phyloP scores from a whole-genome alignment of 2,329 filamentous ascomycete genomes.

The Leptographium wingfieldii region DNA sequence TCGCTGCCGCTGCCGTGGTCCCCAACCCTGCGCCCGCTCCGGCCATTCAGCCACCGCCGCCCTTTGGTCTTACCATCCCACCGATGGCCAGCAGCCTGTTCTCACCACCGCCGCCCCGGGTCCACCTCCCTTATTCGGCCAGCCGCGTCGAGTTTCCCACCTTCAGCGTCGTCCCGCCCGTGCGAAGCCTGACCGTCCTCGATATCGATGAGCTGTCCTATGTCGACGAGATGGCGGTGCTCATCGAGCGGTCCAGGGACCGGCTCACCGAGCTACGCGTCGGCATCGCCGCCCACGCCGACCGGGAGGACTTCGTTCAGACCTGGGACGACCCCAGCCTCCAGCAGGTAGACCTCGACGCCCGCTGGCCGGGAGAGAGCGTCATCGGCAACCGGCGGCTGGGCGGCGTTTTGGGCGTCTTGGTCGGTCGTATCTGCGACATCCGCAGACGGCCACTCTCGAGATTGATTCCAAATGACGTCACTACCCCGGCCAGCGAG shows the following conservation, averaged over 20 bases:
- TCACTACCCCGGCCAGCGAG: background rate
- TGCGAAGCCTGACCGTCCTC: constrained; percentile 64
- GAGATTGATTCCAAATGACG: background rate
- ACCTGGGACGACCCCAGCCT: constrained; percentile 51
- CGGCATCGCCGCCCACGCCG: constrained; percentile 47
- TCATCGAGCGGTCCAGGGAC: constrained; percentile 58
- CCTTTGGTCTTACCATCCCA: background rate
- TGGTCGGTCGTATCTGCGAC: constrained; percentile 56
- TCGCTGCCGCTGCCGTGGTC: background rate
- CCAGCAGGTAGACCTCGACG: constrained; percentile 49
- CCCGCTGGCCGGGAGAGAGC: constrained; percentile 42
- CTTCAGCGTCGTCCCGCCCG: constrained; percentile 62
- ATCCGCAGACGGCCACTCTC: constrained; percentile 22
- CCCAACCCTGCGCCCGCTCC: background rate
- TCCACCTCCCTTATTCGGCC: constrained; percentile 35
- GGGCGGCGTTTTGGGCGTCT: constrained; percentile 55
- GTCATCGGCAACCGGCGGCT: constrained; percentile 49
- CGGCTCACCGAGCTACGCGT: constrained; percentile 59
- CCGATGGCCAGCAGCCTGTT: background rate
- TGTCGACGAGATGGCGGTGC: constrained; percentile 66
- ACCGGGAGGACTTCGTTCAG: constrained; percentile 39
- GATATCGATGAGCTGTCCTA: constrained; percentile 77
- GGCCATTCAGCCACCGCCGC: background rate
- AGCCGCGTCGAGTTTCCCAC: constrained; percentile 63
- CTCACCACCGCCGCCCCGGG: constrained; percentile 13